Conservation (phyloP, 225 moss, liverwort and hornwort species). For the Asterella californica region DNA sequence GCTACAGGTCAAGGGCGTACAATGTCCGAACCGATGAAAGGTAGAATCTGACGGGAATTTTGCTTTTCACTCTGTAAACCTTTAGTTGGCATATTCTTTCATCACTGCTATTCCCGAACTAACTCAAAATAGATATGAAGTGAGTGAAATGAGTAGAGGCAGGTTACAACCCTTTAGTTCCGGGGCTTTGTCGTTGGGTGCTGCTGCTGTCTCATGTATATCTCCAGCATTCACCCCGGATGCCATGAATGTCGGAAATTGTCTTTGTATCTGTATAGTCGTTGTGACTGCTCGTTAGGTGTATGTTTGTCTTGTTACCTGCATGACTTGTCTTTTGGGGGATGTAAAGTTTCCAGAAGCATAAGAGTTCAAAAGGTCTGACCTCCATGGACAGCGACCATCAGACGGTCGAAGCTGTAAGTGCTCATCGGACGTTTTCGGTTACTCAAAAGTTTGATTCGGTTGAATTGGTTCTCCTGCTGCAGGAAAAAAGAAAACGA, state of each 20-base stretch:
- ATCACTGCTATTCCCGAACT: not conserved
- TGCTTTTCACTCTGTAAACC: not conserved
- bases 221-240: too few relatives aligned
- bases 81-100: not conserved
- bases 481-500: conserved; percentile 44
- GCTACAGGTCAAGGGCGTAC: conserved; percentile 28
- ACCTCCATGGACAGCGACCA: not conserved
- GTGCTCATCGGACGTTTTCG: not conserved
- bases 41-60: conserved; percentile 6
- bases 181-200: not conserved
- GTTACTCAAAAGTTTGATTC: not conserved
- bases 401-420: too few relatives aligned
- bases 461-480: not conserved
- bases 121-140: not conserved
- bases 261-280: too few relatives aligned
- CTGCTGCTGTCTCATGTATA: too few relatives aligned
- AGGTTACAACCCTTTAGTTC: too few relatives aligned
- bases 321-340: not conserved
- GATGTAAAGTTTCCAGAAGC: not conserved
- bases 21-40: conserved; percentile 41
- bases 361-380: not conserved
- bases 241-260: too few relatives aligned
- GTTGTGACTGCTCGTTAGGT: too few relatives aligned
- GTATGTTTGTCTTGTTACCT: not conserved
- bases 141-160: too few relatives aligned